Conservation (phyloP, 2,329 filamentous ascomycete species). For the Claviceps purpurea region DNA sequence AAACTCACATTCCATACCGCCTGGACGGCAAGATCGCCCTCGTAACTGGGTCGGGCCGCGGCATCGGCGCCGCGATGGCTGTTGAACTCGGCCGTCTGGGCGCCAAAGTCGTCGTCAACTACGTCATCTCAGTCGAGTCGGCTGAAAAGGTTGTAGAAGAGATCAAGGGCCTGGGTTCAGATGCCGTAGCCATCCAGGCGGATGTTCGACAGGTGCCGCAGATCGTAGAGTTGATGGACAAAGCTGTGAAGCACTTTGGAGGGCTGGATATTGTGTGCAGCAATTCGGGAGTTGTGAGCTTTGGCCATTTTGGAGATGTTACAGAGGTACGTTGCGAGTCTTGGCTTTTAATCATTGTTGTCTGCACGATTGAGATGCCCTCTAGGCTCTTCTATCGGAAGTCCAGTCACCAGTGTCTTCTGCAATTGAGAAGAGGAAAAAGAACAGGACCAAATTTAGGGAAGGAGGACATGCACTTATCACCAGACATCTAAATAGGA, state of each 20-base stretch:
- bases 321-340: background rate
- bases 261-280: constrained; percentile 57
- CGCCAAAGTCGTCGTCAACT: constrained; percentile 45
- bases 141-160: constrained; percentile 43
- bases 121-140: constrained; percentile 40
- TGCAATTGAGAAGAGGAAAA: background rate
- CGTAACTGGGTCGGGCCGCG: constrained; percentile 33
- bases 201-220: constrained; percentile 52
- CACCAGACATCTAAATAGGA: constrained; percentile 26
- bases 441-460: too few species aligned
- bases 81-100: constrained; percentile 42
- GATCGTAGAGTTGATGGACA: constrained; percentile 48
- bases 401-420: background rate
- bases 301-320: background rate
- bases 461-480: background rate
- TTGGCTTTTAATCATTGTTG: background rate
- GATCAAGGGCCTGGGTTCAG: constrained; percentile 42
- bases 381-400: too few species aligned
- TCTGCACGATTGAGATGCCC: background rate
- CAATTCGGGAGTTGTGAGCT: constrained; percentile 38
- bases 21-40: constrained; percentile 19
- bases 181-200: constrained; percentile 52
- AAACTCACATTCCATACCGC: background rate
- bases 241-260: constrained; percentile 50
- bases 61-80: constrained; percentile 46